A percentile compares a stretch with the other conserved stretches of the same genome.
phyloP scores from a whole-genome alignment of 441 rosid genomes.

The Gossypium schwendimanii region DNA sequence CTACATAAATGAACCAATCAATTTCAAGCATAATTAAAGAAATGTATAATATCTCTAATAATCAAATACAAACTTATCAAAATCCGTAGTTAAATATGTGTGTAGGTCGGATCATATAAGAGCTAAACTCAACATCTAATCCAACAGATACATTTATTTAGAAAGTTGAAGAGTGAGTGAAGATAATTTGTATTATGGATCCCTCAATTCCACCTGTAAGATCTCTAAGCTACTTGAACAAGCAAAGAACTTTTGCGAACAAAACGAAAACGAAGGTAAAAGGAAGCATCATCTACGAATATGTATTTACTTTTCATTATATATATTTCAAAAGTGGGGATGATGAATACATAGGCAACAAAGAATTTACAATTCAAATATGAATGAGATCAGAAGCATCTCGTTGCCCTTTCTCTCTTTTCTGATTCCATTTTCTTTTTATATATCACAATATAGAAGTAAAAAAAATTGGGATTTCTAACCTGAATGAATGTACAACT shows the following conservation, averaged over 20 bases:
- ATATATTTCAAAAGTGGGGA: not conserved
- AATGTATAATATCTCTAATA: too few species aligned
- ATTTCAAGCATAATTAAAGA: too few species aligned
- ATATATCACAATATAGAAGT: not conserved
- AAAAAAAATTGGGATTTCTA: not conserved
- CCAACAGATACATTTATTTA: not conserved
- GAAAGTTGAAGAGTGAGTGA: not conserved
- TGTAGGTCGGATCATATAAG: not conserved
- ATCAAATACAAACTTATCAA: too few species aligned
- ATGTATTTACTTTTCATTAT: not conserved
- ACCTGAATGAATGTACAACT: conserved; percentile 4
- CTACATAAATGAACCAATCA: too few species aligned
- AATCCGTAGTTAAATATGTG: not conserved
- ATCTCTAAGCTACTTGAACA: not conserved
- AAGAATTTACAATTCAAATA: not conserved
- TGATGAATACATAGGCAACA: not conserved
- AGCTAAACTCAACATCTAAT: not conserved
- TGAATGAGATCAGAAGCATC: not conserved
- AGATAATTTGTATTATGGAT: not conserved
- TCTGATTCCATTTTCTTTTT: not conserved
- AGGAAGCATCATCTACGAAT: not conserved
- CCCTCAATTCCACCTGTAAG: not conserved
- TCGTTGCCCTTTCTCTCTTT: not conserved
- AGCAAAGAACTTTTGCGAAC: not conserved
- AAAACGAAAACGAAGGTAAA: not conserved